Evolutionary conservation across 129 eudicot species (phyloP).

Genomic region (Oenanthe sinensis): DNA sequence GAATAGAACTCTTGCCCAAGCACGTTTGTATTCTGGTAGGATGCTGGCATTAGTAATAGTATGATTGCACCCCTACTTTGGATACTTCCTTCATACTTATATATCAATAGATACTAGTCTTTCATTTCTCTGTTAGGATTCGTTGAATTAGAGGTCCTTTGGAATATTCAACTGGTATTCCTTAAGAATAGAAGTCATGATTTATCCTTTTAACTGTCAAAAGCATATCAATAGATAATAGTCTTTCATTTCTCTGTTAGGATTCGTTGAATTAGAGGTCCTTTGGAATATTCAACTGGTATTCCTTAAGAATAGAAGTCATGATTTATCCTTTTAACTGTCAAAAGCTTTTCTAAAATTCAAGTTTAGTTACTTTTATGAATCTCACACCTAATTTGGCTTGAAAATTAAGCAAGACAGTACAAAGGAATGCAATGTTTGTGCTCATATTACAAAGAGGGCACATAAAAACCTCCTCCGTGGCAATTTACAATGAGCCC

Average conservation of each 20-base stretch:
- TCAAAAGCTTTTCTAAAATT: not conserved
- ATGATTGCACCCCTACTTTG: not conserved
- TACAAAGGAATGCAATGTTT: not conserved
- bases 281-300: not conserved
- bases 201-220: not conserved
- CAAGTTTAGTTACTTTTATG: not conserved
- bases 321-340: not conserved
- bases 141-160: not conserved
- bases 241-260: not conserved
- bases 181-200: not conserved
- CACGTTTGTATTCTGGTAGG: not conserved
- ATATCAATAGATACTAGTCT: not conserved
- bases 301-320: not conserved
- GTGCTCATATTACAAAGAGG: slow-evolving; percentile 10
- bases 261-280: not conserved
- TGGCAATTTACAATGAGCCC: not conserved
- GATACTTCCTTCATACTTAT: not conserved
- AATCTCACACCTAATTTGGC: not conserved
- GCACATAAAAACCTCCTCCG: slow-evolving; percentile 1
- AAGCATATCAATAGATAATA: not conserved
- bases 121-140: not conserved
- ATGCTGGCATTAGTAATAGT: too few relatives aligned
- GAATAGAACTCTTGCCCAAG: not conserved
- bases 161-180: not conserved
- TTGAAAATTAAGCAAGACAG: not conserved